A percentile compares a stretch with the other conserved stretches of the same genome.
phyloP scores from a whole-genome alignment of 768 basidiomycete genomes.

The Boletus tomentosulus region DNA sequence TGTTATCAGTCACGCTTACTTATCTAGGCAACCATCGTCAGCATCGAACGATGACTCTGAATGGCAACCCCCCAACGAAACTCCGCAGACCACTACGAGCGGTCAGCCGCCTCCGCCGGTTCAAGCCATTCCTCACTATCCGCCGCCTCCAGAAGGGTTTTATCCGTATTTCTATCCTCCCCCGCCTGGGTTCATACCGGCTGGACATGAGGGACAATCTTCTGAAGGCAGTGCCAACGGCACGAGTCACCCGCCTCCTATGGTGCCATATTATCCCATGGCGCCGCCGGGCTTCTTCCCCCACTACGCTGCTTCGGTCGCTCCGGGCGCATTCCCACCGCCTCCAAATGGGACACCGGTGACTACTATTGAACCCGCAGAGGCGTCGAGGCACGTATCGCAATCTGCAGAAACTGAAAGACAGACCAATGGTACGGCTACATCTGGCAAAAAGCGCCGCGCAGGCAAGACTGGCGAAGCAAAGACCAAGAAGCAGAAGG shows the following conservation, averaged over 20 bases:
- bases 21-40: conserved; percentile 13
- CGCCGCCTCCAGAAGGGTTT: conserved; percentile 40
- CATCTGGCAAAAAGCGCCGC: conserved; percentile 29
- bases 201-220: conserved; percentile 35
- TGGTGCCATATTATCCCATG: conserved; percentile 35
- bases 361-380: conserved; percentile 24
- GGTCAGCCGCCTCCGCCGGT: conserved; percentile 25
- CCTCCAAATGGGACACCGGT: conserved; percentile 24
- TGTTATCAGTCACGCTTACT: conserved; percentile 3
- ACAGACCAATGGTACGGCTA: conserved; percentile 14
- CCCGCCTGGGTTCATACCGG: conserved; percentile 38
- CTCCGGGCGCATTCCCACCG: conserved; percentile 31
- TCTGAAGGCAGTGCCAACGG: conserved; percentile 32
- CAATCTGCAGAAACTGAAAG: conserved; percentile 12
- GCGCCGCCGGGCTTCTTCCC: conserved; percentile 41
- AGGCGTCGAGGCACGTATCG: conserved; percentile 18
- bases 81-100: conserved; percentile 12
- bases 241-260: conserved; percentile 26
- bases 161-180: conserved; percentile 42
- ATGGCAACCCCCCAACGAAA: conserved; percentile 30
- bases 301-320: conserved; percentile 27
- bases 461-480: conserved; percentile 27
- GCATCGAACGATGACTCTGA: conserved; percentile 27
- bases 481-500: conserved; percentile 34
- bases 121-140: conserved; percentile 26